These are phyloP conservation scores for Cyphellophora attinorum DNA, from an alignment of 2,329 filamentous ascomycete species.

Conservation along the genomic window DNA sequence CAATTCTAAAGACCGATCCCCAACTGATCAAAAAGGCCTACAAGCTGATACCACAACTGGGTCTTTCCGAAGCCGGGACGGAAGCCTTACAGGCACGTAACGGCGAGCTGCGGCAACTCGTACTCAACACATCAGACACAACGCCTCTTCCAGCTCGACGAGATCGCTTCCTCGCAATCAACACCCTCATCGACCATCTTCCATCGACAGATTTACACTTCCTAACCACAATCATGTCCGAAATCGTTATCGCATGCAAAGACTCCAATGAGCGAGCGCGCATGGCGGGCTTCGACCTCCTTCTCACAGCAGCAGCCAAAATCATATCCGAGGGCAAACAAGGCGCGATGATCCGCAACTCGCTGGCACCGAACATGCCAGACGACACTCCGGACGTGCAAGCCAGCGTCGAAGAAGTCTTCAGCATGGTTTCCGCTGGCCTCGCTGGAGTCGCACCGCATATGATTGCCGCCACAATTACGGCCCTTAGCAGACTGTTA, in stretches of 20 bases:
- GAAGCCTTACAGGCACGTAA: conserved; percentile 68
- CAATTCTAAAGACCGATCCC: conserved; percentile 52
- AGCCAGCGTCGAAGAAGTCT: conserved; percentile 86
- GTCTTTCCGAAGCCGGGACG: conserved; percentile 67
- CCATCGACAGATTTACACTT: conserved; percentile 77
- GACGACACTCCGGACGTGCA: conserved; percentile 64
- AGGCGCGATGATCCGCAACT: conserved; percentile 73
- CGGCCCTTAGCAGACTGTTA: conserved; percentile 81
- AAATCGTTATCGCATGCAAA: conserved; percentile 93
- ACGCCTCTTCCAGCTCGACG: conserved; percentile 77
- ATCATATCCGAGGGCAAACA: conserved; percentile 57
- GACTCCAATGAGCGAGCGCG: conserved; percentile 94
- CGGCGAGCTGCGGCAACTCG: conserved; percentile 68
- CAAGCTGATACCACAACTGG: conserved; percentile 87
- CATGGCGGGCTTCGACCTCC: conserved; percentile 77
- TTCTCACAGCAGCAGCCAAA: conserved; percentile 78
- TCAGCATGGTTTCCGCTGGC: conserved; percentile 96
- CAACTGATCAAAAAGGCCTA: conserved; percentile 99
- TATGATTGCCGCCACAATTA: conserved; percentile 97
- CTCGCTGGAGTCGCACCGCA: conserved; percentile 86
- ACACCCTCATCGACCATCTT: conserved; percentile 69
- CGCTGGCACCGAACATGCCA: conserved; percentile 79
- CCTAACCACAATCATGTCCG: conserved; percentile 80
- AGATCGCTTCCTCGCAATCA: conserved; percentile 75
- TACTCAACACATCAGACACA: conserved; percentile 71